A percentile compares a stretch with the other conserved stretches of the same genome.
phyloP scores from a whole-genome alignment of 495 filamentous ascomycete genomes.

The Penicillium atrosanguineum region DNA sequence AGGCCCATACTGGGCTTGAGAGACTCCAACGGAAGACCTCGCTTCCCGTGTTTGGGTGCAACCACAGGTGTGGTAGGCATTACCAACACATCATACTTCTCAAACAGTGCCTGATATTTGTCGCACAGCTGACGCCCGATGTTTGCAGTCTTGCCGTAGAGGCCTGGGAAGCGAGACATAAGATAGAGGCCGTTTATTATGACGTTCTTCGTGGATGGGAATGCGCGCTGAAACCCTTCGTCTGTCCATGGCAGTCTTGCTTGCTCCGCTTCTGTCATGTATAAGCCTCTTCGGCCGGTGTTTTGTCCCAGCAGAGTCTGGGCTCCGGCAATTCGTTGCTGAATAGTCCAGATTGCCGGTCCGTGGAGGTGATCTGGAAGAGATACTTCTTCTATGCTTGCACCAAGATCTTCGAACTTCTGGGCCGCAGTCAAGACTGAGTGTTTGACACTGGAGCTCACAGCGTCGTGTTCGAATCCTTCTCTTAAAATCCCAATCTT shows the following conservation, averaged over 20 bases:
- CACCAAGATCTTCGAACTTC: slow-evolving; percentile 50
- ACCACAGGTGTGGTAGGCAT: slow-evolving; percentile 49
- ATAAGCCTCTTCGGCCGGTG: slow-evolving; percentile 37
- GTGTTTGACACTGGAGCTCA: slow-evolving; percentile 41
- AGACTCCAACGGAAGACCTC: slow-evolving; percentile 38
- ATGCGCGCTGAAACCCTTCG: slow-evolving; percentile 32
- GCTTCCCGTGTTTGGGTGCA: slow-evolving; percentile 34
- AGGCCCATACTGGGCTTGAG: slow-evolving; percentile 42
- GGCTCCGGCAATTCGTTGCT: slow-evolving; percentile 41
- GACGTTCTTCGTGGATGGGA: slow-evolving; percentile 43
- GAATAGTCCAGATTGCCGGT: slow-evolving; percentile 50
- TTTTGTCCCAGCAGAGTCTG: slow-evolving; percentile 38
- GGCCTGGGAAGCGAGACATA: slow-evolving; percentile 32
- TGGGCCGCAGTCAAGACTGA: slow-evolving; percentile 42
- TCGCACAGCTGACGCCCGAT: slow-evolving; percentile 42
- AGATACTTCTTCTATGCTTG: slow-evolving; percentile 49
- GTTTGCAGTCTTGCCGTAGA: slow-evolving; percentile 42
- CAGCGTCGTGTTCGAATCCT: slow-evolving; percentile 41
- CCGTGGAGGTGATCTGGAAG: slow-evolving; percentile 51
- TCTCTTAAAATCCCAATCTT: slow-evolving; percentile 53
- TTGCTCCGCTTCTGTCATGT: slow-evolving; percentile 38
- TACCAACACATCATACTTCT: slow-evolving; percentile 44
- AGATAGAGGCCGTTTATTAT: slow-evolving; percentile 43
- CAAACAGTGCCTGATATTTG: slow-evolving; percentile 41
- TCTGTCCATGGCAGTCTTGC: slow-evolving; percentile 32